These are phyloP conservation scores for Serendipita vermifera DNA, from an alignment of 768 basidiomycete species.

Conservation along the genomic window DNA sequence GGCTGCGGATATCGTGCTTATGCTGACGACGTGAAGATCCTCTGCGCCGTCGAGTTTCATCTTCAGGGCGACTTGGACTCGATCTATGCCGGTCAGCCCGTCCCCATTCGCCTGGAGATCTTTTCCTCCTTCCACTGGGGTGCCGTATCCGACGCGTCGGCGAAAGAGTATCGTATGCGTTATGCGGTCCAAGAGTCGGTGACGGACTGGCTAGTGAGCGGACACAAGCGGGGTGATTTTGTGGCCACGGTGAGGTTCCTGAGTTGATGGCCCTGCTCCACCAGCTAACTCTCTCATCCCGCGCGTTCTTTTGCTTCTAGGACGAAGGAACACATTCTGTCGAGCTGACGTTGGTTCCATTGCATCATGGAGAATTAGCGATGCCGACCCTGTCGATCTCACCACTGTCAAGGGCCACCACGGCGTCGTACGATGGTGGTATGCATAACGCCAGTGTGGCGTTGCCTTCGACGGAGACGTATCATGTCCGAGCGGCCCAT, in stretches of 20 bases:
- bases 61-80: constrained; percentile 36
- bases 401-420: constrained; percentile 38
- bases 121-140: constrained; percentile 72
- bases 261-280: not conserved
- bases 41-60: constrained; percentile 44
- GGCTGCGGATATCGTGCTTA: not conserved
- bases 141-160: constrained; percentile 21
- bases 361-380: constrained; percentile 68
- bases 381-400: constrained; percentile 62
- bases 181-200: constrained; percentile 75
- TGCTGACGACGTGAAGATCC: constrained; percentile 30
- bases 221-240: constrained; percentile 77
- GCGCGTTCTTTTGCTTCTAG: constrained; percentile 27
- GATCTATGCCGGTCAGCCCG: constrained; percentile 73
- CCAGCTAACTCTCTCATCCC: not conserved
- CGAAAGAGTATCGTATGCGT: constrained; percentile 43
- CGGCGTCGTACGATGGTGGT: constrained; percentile 44
- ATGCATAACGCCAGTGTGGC: constrained; percentile 28
- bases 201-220: constrained; percentile 82
- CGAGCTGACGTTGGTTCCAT: constrained; percentile 67
- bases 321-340: constrained; percentile 46
- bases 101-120: constrained; percentile 54
- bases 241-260: constrained; percentile 46
- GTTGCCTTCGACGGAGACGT: constrained; percentile 59
- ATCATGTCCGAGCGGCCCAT: constrained; percentile 76